These are phyloP conservation scores for Backusella sp. DNA, from an alignment of 192 early-diverging fungal genomes.

Conservation along the genomic window DNA sequence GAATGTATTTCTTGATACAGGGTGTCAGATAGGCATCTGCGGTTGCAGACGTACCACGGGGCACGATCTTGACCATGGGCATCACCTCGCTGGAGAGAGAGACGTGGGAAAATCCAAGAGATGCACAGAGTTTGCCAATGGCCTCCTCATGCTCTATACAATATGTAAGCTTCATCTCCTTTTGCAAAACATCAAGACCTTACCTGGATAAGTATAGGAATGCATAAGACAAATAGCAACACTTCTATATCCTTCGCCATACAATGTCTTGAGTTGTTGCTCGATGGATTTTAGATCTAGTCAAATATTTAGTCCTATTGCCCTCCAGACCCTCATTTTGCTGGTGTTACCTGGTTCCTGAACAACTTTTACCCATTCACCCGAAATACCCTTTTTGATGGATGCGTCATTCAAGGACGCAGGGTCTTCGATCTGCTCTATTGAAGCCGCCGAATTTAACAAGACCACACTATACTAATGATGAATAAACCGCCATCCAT, in stretches of 20 bases:
- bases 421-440: constrained; percentile 39
- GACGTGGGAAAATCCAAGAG: constrained; percentile 84
- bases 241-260: constrained; percentile 74
- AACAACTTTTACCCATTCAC: constrained; percentile 80
- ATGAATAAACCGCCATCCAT: too few species aligned
- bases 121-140: constrained; percentile 62
- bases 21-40: constrained; percentile 96
- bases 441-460: constrained; percentile 67
- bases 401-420: constrained; percentile 33
- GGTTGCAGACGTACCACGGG: constrained; percentile 85
- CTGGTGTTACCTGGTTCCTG: constrained; percentile 53
- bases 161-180: neutral
- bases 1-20: constrained; percentile 80
- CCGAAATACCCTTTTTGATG: constrained; percentile 73
- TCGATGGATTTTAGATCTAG: constrained; percentile 60
- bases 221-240: constrained; percentile 94
- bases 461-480: constrained; percentile 60
- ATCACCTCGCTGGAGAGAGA: constrained; percentile 78
- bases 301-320: neutral
- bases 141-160: constrained; percentile 72
- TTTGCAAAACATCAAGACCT: too few species aligned
- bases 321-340: neutral
- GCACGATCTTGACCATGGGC: constrained; percentile 95
- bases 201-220: constrained; percentile 84
- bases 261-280: constrained; percentile 57